A percentile compares a stretch with the other conserved stretches of the same genome.
phyloP scores from a whole-genome alignment of 1,284 basidiomycete genomes.

The Grifola frondosa region DNA sequence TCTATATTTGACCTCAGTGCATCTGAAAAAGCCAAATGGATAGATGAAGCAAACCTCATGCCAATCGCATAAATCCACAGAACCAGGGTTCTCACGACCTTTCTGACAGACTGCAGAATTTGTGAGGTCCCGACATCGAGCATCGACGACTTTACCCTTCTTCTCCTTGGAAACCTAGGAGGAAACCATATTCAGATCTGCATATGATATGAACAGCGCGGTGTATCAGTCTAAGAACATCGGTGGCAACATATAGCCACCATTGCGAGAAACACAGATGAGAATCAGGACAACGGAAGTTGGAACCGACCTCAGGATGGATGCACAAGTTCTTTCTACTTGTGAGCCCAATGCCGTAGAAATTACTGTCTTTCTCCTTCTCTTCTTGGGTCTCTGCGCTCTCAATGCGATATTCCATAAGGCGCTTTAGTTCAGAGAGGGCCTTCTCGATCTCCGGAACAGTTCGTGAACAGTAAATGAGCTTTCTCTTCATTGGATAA shows the following conservation, averaged over 20 bases:
- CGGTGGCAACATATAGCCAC: no score
- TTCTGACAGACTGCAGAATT: conserved; percentile 85
- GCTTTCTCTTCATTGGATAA: conserved; percentile 88
- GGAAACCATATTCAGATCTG: conserved; percentile 2
- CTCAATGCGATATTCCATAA: conserved; percentile 87
- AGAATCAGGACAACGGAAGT: conserved; percentile 2
- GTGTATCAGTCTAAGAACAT: no score
- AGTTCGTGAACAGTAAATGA: conserved; percentile 99
- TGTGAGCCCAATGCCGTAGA: conserved; percentile 90
- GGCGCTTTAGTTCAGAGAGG: conserved; percentile 89
- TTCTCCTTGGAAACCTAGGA: conserved; percentile 90
- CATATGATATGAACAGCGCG: no score
- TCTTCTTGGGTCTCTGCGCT: conserved; percentile 74
- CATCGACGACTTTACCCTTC: conserved; percentile 97
- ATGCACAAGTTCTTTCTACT: conserved; percentile 97
- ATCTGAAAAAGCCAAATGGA: no score
- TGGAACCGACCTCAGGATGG: conserved; percentile 79
- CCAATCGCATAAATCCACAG: conserved; percentile 90
- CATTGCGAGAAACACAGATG: no score
- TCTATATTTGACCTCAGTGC: no score
- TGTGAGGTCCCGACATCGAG: conserved; percentile 94
- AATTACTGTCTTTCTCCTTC: conserved; percentile 77
- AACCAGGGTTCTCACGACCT: conserved; percentile 86
- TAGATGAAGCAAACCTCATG: conserved; percentile 73
- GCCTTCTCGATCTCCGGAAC: conserved; percentile 99